Evolutionary conservation across 2,329 filamentous ascomycete genomes (phyloP).

Genomic region (Acephala macrosclerotiorum): DNA sequence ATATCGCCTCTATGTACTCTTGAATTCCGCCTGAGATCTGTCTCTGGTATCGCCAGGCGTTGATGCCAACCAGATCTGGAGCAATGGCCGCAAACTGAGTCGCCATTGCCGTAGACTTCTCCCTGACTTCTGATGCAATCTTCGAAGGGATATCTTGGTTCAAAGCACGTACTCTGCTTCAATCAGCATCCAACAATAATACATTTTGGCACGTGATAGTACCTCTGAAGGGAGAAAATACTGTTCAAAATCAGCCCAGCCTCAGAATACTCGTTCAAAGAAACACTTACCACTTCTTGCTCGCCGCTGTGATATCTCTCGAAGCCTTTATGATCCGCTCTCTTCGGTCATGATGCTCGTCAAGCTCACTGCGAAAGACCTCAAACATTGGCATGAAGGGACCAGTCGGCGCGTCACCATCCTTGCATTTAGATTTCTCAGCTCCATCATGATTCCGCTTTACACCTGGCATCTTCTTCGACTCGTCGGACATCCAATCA

Average conservation of each 20-base stretch:
- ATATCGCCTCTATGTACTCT: conserved; percentile 91
- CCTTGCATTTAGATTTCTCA: conserved; percentile 38
- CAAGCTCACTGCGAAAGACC: conserved; percentile 83
- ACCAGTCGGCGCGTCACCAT: conserved; percentile 37
- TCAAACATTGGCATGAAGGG: conserved; percentile 81
- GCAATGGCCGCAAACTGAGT: conserved; percentile 72
- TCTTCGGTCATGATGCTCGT: conserved; percentile 91
- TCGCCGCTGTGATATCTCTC: conserved; percentile 89
- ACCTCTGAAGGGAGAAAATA: conserved; percentile 87
- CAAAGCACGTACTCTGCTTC: conserved; percentile 66
- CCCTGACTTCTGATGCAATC: conserved; percentile 74
- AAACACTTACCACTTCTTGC: conserved; percentile 89
- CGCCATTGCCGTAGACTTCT: conserved; percentile 74
- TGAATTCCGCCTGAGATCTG: conserved; percentile 84
- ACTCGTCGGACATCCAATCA: conserved; percentile 21
- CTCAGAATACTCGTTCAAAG: neutral
- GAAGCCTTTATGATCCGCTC: conserved; percentile 91
- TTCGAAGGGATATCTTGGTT: conserved; percentile 69
- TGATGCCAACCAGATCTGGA: conserved; percentile 78
- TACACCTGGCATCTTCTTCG: conserved; percentile 46
- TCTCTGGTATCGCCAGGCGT: conserved; percentile 81
- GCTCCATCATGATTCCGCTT: conserved; percentile 64
- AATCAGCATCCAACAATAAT: conserved; percentile 17
- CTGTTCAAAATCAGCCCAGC: conserved; percentile 51
- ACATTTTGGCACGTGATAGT: conserved; percentile 35